Evolutionary conservation across 2,329 filamentous ascomycete species (phyloP).

Genomic region (Thielaviopsis punctulata): DNA sequence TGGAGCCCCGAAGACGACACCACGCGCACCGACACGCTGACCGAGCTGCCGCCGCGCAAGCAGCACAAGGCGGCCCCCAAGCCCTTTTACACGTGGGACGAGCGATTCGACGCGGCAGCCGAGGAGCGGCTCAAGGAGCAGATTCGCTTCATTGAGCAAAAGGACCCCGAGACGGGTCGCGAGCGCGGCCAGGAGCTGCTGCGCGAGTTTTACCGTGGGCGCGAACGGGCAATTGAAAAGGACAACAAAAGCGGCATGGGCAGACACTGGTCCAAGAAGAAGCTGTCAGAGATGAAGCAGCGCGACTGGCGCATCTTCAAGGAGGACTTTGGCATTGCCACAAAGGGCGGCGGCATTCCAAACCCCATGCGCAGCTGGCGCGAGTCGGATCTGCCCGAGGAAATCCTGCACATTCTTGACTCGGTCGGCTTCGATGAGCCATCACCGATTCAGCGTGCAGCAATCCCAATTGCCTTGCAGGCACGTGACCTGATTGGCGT

Average conservation of each 20-base stretch:
- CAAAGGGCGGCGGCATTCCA: slow-evolving; percentile 79
- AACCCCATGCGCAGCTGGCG: slow-evolving; percentile 93
- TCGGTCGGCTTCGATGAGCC: slow-evolving; percentile 83
- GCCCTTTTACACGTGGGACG: slow-evolving; percentile 47
- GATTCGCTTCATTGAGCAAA: slow-evolving; percentile 53
- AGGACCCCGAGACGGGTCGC: slow-evolving; percentile 58
- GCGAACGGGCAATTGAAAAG: slow-evolving; percentile 48
- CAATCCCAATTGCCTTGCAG: slow-evolving; percentile 87
- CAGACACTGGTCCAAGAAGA: slow-evolving; percentile 93
- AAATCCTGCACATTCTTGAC: slow-evolving; percentile 65
- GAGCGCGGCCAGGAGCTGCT: slow-evolving; percentile 64
- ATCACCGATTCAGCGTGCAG: slow-evolving; percentile 78
- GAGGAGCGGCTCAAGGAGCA: slow-evolving; percentile 38
- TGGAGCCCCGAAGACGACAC: slow-evolving; percentile 96
- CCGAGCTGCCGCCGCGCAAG: slow-evolving; percentile 3
- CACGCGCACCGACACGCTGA: slow-evolving; percentile 27
- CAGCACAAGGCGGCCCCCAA: slow-evolving; percentile 42
- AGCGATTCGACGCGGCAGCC: slow-evolving; percentile 34
- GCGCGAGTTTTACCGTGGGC: slow-evolving; percentile 58
- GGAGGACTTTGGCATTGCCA: slow-evolving; percentile 93
- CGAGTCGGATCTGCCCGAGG: slow-evolving; percentile 64
- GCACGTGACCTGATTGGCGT: slow-evolving; percentile 95
- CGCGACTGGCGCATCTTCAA: slow-evolving; percentile 99
- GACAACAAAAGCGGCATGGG: slow-evolving; percentile 59
- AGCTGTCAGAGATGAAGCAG: slow-evolving; percentile 82